Percentiles rank a stretch among this genome's conserved stretches.
phyloP scores from a whole-genome alignment of 192 early-diverging fungal genomes.

The Entomortierella chlamydospora region DNA sequence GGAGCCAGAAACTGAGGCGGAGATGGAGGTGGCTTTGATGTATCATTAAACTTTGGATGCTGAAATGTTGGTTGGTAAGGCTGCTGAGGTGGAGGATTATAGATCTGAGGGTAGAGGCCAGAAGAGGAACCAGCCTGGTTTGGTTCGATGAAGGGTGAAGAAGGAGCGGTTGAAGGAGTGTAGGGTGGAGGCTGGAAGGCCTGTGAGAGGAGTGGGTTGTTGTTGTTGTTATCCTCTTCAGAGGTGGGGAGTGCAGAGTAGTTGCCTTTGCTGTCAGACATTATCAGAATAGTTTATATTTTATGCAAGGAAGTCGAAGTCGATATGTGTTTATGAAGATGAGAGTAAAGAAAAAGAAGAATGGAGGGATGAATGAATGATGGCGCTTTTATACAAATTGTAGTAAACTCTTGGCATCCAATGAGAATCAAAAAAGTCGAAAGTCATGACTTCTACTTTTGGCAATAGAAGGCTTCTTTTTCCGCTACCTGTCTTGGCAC shows the following conservation, averaged over 20 bases:
- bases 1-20: background rate
- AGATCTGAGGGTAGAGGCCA: conserved; percentile 36
- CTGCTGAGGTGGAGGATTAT: conserved; percentile 15
- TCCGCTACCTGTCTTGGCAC: too few species aligned
- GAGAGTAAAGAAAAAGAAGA: too few species aligned
- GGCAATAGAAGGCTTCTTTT: too few species aligned
- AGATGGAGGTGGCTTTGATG: conserved; percentile 30
- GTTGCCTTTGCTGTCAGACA: conserved; percentile 44
- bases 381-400: too few species aligned
- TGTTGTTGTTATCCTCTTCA: conserved; percentile 16
- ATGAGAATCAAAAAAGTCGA: too few species aligned
- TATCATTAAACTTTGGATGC: conserved; percentile 24
- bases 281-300: conserved; percentile 15
- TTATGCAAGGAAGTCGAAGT: too few species aligned
- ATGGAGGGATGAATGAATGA: too few species aligned
- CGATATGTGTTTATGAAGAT: background rate
- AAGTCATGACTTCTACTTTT: too few species aligned
- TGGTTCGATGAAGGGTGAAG: conserved; percentile 29
- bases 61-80: conserved; percentile 37
- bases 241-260: conserved; percentile 12
- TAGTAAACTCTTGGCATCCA: too few species aligned
- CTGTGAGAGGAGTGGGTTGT: conserved; percentile 13
- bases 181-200: conserved; percentile 44
- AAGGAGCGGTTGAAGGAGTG: conserved; percentile 42
- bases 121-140: conserved; percentile 17